Evolutionary conservation across 192 early-diverging fungal species (phyloP).

Genomic region (Entophlyctis luteolus): DNA sequence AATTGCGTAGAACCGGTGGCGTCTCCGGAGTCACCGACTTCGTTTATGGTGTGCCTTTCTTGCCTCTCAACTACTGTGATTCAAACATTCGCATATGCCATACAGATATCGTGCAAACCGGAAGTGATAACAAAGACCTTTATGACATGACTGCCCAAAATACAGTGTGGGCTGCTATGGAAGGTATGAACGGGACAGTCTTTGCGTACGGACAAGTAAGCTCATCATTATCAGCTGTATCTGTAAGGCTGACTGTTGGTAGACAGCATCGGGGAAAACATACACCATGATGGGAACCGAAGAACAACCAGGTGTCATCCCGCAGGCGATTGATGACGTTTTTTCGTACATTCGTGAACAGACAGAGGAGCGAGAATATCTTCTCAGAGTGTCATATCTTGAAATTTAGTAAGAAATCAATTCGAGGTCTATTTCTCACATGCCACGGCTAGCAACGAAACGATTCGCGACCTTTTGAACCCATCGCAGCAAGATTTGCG

Average conservation of each 20-base stretch:
- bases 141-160: conserved; percentile 50
- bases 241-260: too few relatives aligned
- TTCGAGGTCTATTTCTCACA: too few relatives aligned
- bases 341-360: conserved; percentile 68
- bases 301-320: conserved; percentile 70
- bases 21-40: conserved; percentile 9
- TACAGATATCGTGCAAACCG: conserved; percentile 49
- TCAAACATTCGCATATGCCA: not conserved
- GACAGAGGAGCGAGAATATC: conserved; percentile 68
- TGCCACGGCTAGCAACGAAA: conserved; percentile 86
- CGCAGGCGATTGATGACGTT: conserved; percentile 71
- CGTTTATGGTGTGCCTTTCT: conserved; percentile 15
- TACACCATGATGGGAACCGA: conserved; percentile 64
- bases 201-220: conserved; percentile 85
- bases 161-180: conserved; percentile 70
- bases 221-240: not conserved
- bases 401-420: conserved; percentile 68
- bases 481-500: conserved; percentile 72
- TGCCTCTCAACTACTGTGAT: not conserved
- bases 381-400: conserved; percentile 85
- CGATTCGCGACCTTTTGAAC: conserved; percentile 75
- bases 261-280: conserved; percentile 48
- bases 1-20: not conserved
- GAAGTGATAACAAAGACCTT: conserved; percentile 52
- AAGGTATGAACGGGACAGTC: conserved; percentile 84